Conservation (phyloP, 495 filamentous ascomycete species). For the Geoglossum glabrum region DNA sequence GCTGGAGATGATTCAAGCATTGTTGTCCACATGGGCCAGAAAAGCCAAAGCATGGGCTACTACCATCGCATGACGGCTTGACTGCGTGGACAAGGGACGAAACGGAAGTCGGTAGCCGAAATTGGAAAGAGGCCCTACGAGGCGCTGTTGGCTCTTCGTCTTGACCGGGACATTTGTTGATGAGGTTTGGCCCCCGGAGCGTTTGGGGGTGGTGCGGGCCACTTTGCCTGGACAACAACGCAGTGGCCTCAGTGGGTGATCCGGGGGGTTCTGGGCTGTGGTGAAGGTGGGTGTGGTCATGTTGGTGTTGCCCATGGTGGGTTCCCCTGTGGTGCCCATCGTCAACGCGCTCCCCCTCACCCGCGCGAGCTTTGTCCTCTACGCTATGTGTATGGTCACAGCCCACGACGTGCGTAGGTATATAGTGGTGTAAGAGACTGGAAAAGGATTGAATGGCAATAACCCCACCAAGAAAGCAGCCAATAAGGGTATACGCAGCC, state of each 20-base stretch:
- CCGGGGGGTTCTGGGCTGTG: not conserved
- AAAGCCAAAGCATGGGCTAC: conserved; percentile 65
- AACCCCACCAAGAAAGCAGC: conserved; percentile 62
- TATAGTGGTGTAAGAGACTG: conserved; percentile 53
- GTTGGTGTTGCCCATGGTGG: not conserved
- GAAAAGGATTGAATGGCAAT: conserved; percentile 69
- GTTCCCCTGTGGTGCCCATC: not conserved
- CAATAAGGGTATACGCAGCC: conserved; percentile 55
- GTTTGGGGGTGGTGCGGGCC: not conserved
- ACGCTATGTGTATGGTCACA: conserved; percentile 68
- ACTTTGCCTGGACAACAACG: not conserved
- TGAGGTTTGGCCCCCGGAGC: not conserved
- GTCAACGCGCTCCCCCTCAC: conserved; percentile 4
- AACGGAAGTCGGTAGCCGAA: conserved; percentile 15
- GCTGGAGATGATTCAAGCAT: conserved; percentile 38
- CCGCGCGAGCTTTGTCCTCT: conserved; percentile 17
- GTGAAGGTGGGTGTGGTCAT: not conserved
- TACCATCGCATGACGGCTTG: conserved; percentile 48
- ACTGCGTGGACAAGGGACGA: conserved; percentile 45
- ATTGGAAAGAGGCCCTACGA: not conserved
- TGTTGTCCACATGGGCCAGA: conserved; percentile 70
- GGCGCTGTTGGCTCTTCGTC: not conserved
- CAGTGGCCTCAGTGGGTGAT: not conserved
- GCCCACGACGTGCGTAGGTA: conserved; percentile 86
- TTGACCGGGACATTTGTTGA: not conserved